Evolutionary conservation across 768 basidiomycete genomes (phyloP), one percentile per base, ranked within the genome.

Genomic region (Panaeolus papilionaceus): DNA sequence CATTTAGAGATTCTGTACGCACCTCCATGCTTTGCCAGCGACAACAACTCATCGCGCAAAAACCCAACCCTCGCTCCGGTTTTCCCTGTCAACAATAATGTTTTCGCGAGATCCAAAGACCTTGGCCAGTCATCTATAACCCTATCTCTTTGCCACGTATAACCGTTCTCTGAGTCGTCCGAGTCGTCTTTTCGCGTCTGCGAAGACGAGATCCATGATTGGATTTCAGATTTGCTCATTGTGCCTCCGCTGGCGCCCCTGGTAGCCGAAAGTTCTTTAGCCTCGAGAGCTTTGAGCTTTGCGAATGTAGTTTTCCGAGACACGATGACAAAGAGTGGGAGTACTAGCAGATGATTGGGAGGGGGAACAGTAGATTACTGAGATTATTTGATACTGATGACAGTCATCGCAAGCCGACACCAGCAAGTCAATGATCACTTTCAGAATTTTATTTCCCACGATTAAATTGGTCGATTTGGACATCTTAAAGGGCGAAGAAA

Each of bases 131-230:
- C 81, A 16, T 74, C 75, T n/a, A 83, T 72, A 33, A 88, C 83
- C 40, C 78, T 78, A 71, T 88, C 86, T 74, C 86, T 79, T 67
- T 81, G 80, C 91, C 90, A 92, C 4, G 42, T 44, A 18, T 44
- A 44, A 44, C 73, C 69, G 10, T 64, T 66, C 63, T 70, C 73
- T 49, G 75, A 71, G 16, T 75, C 68, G 64, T 79, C 79, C 40
- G 80, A 80, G 47, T 70, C 72, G 16, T 70, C 80, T 62, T 76
- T 76, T 40, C 73, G 74, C 37, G 68, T 71, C 28, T 63, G 69
- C 28, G 88, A 81, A n/a, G 83, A 82, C 42, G 85, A 83, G 64
- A 89, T 80, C 90, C 91, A 92, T 38, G 86, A 85, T 72, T 85
- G 81, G 72, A 92, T 89, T 72, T 88, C 88, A 58, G 85, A 78